Conservation (phyloP, 495 filamentous ascomycete species). For the Penicillium bialowiezense region DNA sequence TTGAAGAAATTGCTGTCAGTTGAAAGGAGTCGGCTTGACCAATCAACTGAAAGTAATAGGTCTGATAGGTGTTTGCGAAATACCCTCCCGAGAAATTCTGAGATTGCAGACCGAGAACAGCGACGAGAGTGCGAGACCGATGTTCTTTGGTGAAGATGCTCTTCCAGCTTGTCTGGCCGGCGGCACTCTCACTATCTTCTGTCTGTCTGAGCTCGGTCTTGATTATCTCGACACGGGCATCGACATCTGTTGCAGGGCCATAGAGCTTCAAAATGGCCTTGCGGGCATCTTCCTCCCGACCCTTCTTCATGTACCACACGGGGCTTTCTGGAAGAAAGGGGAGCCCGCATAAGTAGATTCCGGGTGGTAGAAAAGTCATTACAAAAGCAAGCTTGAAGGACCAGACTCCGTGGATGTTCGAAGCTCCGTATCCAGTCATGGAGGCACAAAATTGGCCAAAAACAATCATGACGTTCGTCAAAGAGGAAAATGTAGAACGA, state of each 20-base stretch:
- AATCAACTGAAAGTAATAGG: constrained; percentile 15
- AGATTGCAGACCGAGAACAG: constrained; percentile 13
- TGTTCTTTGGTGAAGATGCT: constrained; percentile 16
- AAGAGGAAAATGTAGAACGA: constrained; percentile 9
- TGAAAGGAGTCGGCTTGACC: constrained; percentile 13
- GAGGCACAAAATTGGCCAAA: constrained; percentile 11
- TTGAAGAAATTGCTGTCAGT: constrained; percentile 12
- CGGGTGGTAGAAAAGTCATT: constrained; percentile 14
- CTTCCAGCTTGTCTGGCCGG: constrained; percentile 14
- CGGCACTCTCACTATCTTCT: constrained; percentile 1
- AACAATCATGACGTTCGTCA: constrained; percentile 16
- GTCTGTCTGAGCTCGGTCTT: constrained; percentile 8
- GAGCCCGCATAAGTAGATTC: constrained; percentile 12
- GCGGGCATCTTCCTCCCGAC: constrained; percentile 8
- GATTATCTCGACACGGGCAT: constrained; percentile 7
- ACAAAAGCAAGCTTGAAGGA: constrained; percentile 14
- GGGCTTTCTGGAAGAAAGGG: constrained; percentile 14
- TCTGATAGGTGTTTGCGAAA: constrained; percentile 15
- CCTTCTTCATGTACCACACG: constrained; percentile 14
- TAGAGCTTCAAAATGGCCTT: constrained; percentile 10
- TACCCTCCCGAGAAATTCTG: constrained; percentile 14
- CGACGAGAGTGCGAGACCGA: constrained; percentile 11
- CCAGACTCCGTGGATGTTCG: constrained; percentile 5
- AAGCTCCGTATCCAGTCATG: constrained; percentile 12
- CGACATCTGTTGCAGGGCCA: constrained; percentile 5